Conservation (phyloP, 768 basidiomycete species). For the Xerocomellus amylosporus region DNA sequence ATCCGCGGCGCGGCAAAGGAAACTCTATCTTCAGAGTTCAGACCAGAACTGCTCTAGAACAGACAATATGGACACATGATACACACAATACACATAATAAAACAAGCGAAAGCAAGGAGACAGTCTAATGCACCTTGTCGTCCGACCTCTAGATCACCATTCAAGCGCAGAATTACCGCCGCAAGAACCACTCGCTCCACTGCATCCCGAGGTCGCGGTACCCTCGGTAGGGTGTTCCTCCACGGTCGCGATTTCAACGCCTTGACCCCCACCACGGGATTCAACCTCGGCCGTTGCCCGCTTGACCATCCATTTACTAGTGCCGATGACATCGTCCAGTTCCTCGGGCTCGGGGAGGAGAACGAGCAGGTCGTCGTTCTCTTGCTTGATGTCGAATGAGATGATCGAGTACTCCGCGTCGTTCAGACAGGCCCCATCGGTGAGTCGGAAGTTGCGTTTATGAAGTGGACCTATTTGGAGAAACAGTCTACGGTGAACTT, state of each 20-base stretch:
- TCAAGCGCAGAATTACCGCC: slow-evolving; percentile 1
- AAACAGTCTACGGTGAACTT: not conserved
- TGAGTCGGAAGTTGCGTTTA: slow-evolving; percentile 62
- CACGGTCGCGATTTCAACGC: slow-evolving; percentile 38
- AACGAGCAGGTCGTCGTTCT: slow-evolving; percentile 43
- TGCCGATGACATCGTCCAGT: slow-evolving; percentile 61
- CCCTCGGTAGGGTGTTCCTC: not conserved
- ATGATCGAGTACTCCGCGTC: slow-evolving; percentile 59
- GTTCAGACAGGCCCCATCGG: slow-evolving; percentile 55
- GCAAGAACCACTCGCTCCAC: not conserved
- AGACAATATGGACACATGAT: not conserved
- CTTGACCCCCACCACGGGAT: slow-evolving; percentile 26
- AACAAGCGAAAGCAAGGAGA: not conserved
- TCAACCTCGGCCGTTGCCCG: slow-evolving; percentile 46
- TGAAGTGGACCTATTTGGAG: slow-evolving; percentile 52
- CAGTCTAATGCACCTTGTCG: not conserved
- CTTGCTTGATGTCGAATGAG: slow-evolving; percentile 55
- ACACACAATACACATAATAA: not conserved
- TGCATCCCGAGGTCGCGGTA: not conserved
- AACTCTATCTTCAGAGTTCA: too few species aligned
- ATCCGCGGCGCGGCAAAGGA: too few species aligned
- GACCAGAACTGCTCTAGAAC: not conserved
- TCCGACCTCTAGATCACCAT: not conserved
- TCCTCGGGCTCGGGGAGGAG: slow-evolving; percentile 51
- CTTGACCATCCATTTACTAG: slow-evolving; percentile 60